Percentiles rank a stretch among this genome's conserved stretches.
Conservation (phyloP, 2,329 filamentous ascomycete genomes). For the Harringtonia lauricola region DNA sequence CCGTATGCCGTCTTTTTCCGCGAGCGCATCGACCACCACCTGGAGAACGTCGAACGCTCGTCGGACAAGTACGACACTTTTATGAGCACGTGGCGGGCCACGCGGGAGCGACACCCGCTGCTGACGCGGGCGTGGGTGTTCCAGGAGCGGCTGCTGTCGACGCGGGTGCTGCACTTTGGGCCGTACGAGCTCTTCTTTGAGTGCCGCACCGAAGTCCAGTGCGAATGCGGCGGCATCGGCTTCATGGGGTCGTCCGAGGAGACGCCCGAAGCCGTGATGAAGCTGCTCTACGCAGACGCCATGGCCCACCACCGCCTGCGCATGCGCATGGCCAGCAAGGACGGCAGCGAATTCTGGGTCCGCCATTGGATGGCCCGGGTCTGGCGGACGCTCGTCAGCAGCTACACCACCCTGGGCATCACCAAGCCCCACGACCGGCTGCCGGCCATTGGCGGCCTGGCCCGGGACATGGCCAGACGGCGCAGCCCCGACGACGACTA, state of each 20-base stretch:
- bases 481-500: not conserved
- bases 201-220: not conserved
- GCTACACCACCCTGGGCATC: not conserved
- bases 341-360: not conserved
- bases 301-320: not conserved
- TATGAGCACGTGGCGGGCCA: not conserved
- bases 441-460: not conserved
- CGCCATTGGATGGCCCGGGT: not conserved
- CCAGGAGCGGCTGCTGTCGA: not conserved
- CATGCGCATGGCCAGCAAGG: not conserved
- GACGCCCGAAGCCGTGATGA: not conserved
- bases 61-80: too few species aligned
- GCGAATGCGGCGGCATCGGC: not conserved
- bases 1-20: not conserved
- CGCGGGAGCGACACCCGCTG: not conserved
- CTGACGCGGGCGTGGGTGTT: not conserved
- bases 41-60: not conserved
- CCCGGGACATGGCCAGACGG: not conserved
- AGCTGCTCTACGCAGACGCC: not conserved
- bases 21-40: not conserved
- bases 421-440: not conserved
- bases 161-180: conserved; percentile 1
- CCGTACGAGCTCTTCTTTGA: conserved; percentile 1
- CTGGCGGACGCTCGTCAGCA: not conserved
- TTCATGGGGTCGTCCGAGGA: not conserved